A percentile compares a stretch with the other conserved stretches of the same genome.
Conservation (phyloP, 495 filamentous ascomycete genomes). For the Xylaria intraflava region DNA sequence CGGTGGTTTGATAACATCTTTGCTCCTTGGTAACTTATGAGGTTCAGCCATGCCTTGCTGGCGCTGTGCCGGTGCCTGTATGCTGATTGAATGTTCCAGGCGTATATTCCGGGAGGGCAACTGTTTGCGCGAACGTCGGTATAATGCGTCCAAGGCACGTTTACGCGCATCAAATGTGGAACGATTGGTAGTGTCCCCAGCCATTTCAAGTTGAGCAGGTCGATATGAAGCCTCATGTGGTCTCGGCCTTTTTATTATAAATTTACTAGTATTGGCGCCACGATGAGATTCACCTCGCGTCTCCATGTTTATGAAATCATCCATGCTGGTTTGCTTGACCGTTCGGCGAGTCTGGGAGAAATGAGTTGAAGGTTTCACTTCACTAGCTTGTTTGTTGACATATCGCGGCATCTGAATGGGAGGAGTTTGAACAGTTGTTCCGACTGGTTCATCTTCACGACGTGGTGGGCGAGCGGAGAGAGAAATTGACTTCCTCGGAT, state of each 20-base stretch:
- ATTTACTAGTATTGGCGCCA: conserved; percentile 4
- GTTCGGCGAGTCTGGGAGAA: conserved; percentile 20
- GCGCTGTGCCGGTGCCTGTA: conserved; percentile 7
- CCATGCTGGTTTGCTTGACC: conserved; percentile 29
- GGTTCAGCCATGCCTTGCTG: background rate
- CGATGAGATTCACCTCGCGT: background rate
- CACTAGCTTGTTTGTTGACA: conserved; percentile 9
- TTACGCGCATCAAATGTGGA: conserved; percentile 36
- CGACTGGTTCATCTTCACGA: conserved; percentile 19
- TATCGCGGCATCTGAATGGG: conserved; percentile 11
- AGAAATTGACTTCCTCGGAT: conserved; percentile 32
- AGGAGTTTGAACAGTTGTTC: conserved; percentile 9
- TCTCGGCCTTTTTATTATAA: background rate
- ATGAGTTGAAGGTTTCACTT: conserved; percentile 5
- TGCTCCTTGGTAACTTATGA: conserved; percentile 3
- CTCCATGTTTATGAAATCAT: conserved; percentile 25
- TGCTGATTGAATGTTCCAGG: conserved; percentile 23
- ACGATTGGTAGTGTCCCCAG: conserved; percentile 17
- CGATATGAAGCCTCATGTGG: conserved; percentile 16
- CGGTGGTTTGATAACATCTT: conserved; percentile 11
- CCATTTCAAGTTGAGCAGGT: conserved; percentile 47
- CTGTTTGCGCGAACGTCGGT: conserved; percentile 32
- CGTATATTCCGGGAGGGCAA: conserved; percentile 15
- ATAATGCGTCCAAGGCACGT: conserved; percentile 42
- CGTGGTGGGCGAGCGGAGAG: conserved; percentile 23